phyloP scores from a whole-genome alignment of 176 grass and related monocot genomes.

The Chrysopogon serrulatus region DNA sequence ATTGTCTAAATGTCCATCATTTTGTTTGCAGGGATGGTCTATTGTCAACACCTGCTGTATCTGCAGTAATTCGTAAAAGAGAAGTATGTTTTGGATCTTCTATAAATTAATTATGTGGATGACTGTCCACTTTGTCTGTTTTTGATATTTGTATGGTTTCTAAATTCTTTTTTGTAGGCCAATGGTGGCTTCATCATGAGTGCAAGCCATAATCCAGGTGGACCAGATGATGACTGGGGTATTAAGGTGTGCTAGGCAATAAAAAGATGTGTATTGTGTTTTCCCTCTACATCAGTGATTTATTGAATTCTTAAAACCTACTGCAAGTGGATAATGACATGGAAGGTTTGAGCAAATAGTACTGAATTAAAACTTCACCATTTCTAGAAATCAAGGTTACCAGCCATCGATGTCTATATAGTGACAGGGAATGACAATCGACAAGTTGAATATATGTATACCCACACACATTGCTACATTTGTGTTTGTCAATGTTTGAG shows the following conservation, averaged over 20 bases:
- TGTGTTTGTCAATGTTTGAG: conserved; percentile 12
- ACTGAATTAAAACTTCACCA: background rate
- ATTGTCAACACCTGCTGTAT: conserved; percentile 86
- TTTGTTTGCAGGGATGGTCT: conserved; percentile 56
- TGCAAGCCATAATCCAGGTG: conserved; percentile 95
- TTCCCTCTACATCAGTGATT: background rate
- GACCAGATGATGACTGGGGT: conserved; percentile 84
- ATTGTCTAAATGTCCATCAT: background rate
- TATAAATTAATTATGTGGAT: background rate
- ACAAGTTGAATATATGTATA: background rate
- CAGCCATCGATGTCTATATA: background rate
- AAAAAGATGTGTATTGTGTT: conserved; percentile 6
- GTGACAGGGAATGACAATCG: background rate
- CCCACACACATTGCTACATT: background rate
- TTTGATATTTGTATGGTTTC: background rate
- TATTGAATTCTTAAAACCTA: conserved; percentile 2
- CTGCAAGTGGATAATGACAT: background rate
- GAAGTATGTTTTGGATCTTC: conserved; percentile 37
- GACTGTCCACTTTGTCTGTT: background rate
- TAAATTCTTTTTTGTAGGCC: conserved; percentile 48
- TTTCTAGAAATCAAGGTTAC: background rate
- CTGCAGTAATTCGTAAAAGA: conserved; percentile 84
- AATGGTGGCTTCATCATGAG: conserved; percentile 96
- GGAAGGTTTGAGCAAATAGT: background rate
- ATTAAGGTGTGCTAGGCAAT: conserved; percentile 65